phyloP scores from a whole-genome alignment of 768 basidiomycete genomes.

The Podaxis sp. region DNA sequence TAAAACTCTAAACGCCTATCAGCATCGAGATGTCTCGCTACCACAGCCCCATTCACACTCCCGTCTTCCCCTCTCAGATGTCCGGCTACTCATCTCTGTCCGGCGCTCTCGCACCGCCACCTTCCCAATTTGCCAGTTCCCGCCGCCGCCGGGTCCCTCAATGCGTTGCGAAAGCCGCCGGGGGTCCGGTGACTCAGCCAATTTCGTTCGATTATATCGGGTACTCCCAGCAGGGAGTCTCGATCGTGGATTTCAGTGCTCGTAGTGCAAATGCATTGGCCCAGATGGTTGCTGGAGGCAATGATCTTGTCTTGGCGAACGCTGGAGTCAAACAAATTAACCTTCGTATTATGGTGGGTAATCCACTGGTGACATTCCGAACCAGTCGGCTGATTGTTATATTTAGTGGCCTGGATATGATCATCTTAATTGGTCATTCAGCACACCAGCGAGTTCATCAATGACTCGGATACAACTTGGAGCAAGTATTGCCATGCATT shows the following conservation, averaged over 20 bases:
- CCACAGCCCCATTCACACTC: slow-evolving; percentile 43
- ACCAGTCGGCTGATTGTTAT: neutral
- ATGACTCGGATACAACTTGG: slow-evolving; percentile 16
- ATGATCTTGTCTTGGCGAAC: slow-evolving; percentile 38
- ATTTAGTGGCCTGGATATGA: slow-evolving; percentile 17
- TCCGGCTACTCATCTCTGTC: slow-evolving; percentile 30
- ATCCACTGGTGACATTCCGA: neutral
- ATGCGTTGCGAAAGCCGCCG: slow-evolving; percentile 21
- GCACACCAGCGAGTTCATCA: slow-evolving; percentile 9
- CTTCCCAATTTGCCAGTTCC: slow-evolving; percentile 28
- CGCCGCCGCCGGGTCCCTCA: slow-evolving; percentile 39
- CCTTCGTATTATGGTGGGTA: slow-evolving; percentile 29
- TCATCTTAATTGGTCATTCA: slow-evolving; percentile 11
- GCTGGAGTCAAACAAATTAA: slow-evolving; percentile 33
- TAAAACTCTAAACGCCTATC: slow-evolving; percentile 10
- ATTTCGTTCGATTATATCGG: slow-evolving; percentile 44
- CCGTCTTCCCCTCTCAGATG: slow-evolving; percentile 27
- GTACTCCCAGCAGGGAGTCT: slow-evolving; percentile 40
- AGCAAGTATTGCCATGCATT: slow-evolving; percentile 14
- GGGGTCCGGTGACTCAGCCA: slow-evolving; percentile 24
- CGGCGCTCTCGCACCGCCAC: slow-evolving; percentile 23
- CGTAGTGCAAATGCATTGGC: slow-evolving; percentile 34
- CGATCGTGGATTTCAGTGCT: slow-evolving; percentile 44
- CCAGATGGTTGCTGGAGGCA: slow-evolving; percentile 39
- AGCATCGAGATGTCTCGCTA: slow-evolving; percentile 23